Evolutionary conservation across 139 green algal genomes (phyloP).

Genomic region (Micromonas commoda): DNA sequence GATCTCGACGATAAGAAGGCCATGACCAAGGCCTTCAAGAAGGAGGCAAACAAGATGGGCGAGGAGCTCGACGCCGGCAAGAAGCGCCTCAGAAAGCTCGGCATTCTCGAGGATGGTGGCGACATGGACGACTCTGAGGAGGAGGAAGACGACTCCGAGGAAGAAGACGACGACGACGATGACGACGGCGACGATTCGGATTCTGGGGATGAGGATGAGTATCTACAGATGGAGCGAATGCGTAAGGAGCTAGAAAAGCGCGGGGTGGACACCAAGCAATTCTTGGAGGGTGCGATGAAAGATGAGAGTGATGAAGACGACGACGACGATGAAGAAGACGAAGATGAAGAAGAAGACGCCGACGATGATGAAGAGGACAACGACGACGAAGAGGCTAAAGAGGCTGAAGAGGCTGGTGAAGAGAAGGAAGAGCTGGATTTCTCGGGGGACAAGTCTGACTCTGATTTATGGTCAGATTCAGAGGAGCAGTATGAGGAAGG

Average conservation of each 20-base stretch:
- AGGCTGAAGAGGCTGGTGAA: constrained; percentile 17
- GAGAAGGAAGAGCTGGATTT: no score
- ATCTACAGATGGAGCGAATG: no score
- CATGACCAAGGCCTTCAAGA: neutral
- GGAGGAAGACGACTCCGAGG: constrained; percentile 37
- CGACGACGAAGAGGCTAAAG: constrained; percentile 12
- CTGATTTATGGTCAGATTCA: constrained; percentile 4
- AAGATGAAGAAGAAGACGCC: constrained; percentile 20
- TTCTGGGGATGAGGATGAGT: no score
- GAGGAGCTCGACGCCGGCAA: constrained; percentile 18
- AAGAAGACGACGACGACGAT: constrained; percentile 37
- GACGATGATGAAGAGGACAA: neutral
- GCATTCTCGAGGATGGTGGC: constrained; percentile 36
- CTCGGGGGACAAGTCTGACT: no score
- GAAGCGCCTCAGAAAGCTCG: constrained; percentile 28
- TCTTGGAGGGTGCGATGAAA: no score
- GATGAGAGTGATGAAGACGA: constrained; percentile 29
- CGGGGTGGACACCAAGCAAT: no score
- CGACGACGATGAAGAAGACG: constrained; percentile 16
- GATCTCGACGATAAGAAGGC: constrained; percentile 2
- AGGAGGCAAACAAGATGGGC: constrained; percentile 17
- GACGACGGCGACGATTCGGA: constrained; percentile 19
- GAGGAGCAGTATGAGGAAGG: constrained; percentile 35
- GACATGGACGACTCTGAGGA: constrained; percentile 38
- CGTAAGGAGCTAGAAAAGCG: no score